Evolutionary conservation across 2,329 filamentous ascomycete species (phyloP).

Genomic region (Pseudohalonectria lignicola): DNA sequence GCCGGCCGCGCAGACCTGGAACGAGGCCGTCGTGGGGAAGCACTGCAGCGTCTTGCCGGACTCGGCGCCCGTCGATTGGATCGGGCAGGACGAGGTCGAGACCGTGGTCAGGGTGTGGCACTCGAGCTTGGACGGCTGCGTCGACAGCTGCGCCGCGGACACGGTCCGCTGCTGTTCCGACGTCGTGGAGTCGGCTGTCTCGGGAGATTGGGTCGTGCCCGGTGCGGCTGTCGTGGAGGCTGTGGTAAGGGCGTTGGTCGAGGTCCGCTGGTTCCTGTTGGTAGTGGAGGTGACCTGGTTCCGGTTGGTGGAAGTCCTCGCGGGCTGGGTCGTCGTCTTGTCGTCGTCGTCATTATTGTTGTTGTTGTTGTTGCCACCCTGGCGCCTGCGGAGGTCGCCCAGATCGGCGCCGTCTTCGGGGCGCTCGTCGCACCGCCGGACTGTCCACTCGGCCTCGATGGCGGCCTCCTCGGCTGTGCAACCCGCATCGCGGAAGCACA

Average conservation of each 20-base stretch:
- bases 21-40: conserved; percentile 21
- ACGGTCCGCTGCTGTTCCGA: no score
- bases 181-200: background rate
- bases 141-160: background rate
- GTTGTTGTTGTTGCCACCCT: conserved; percentile 3
- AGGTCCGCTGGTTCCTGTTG: background rate
- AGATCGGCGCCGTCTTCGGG: background rate
- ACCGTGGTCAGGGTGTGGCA: conserved; percentile 22
- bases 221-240: conserved; percentile 5
- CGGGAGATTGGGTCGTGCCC: conserved; percentile 3
- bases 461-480: conserved; percentile 22
- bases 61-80: conserved; percentile 22
- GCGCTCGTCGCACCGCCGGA: conserved; percentile 18
- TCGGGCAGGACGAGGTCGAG: conserved; percentile 25
- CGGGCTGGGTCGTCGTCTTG: conserved; percentile 1
- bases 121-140: conserved; percentile 7
- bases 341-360: conserved; percentile 2
- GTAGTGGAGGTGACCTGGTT: conserved; percentile 1
- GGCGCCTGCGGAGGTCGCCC: conserved; percentile 12
- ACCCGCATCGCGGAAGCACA: conserved; percentile 23
- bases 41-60: conserved; percentile 25
- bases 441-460: conserved; percentile 20
- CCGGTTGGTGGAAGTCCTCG: conserved; percentile 3
- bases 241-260: conserved; percentile 6
- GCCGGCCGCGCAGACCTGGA: conserved; percentile 27